Evolutionary conservation across 164 flowering plant species (phyloP), one percentile per base, ranked within the genome.

Genomic region (Liquidambar formosana): DNA sequence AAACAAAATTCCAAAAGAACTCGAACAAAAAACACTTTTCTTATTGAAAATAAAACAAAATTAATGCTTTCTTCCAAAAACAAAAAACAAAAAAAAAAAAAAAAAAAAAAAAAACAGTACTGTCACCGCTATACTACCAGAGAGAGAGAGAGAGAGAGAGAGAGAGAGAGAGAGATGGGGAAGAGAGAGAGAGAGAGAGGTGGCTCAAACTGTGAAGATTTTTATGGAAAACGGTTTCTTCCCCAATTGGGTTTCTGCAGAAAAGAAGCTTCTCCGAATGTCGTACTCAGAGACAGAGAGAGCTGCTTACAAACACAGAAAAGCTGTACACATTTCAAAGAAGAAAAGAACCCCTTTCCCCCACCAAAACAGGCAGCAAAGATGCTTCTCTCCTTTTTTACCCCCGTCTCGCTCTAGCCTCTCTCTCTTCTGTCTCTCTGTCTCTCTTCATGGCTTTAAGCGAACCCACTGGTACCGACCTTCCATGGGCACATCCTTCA

Each of bases 391-490:
- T 38, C 9, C n/a, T 18, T 19, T 53, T 12, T n/a, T n/a, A 51
- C 54, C 21, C 19, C 18, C 54, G 46, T 51, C 18, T 51, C 54
- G 16, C 54, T 51, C 25, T 58, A 27, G 33, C 61, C 2, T 25
- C 28, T 66, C 44, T 28, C 46, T 21, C 49, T 46, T n/a, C 27
- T 43, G 25, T 66, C 65, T 25, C 13, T 48, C 41, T 43, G 5
- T 19, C 46, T 54, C 25, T 60, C 48, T 65, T 84, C 76, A 79
- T 48, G 82, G 85, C 78, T 79, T 82, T 63, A 91, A 71, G 14
- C 73, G 81, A 77, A 83, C 75, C 97, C 97, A 91, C 72, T 87
- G 78, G 80, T 87, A 91, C 26, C 91, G 87, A 16, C 97, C 97
- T 12, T 79, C 81, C 78, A 87, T 52, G 1, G 97, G 94, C 69